Percentiles rank a stretch among this genome's conserved stretches.
phyloP scores from a whole-genome alignment of 192 early-diverging fungal genomes.

The Powellomyces hirtus region DNA sequence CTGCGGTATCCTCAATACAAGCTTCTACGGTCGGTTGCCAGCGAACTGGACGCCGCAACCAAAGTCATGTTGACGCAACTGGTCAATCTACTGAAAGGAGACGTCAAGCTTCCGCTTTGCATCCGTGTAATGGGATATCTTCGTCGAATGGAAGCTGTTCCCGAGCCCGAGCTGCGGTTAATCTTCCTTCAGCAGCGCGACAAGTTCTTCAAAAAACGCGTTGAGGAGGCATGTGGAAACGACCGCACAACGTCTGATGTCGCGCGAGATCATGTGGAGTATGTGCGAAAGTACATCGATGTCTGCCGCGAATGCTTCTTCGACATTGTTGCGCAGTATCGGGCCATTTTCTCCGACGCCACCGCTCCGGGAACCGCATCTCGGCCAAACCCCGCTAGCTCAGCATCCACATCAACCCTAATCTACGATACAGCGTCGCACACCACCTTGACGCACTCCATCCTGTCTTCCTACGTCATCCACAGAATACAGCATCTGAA shows the following conservation, averaged over 20 bases:
- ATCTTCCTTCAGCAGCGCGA: constrained; percentile 72
- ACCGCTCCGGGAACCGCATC: not conserved
- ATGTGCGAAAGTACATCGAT: constrained; percentile 74
- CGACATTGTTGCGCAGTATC: constrained; percentile 80
- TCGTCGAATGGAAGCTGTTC: constrained; percentile 66
- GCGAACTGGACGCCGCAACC: constrained; percentile 54
- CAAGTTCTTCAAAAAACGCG: constrained; percentile 52
- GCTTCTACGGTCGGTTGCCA: constrained; percentile 58
- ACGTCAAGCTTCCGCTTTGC: constrained; percentile 72
- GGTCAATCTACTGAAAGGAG: constrained; percentile 60
- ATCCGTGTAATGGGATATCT: constrained; percentile 78
- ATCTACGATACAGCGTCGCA: constrained; percentile 23
- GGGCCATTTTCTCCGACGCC: constrained; percentile 62
- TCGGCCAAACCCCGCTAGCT: not conserved
- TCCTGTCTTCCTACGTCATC: constrained; percentile 67
- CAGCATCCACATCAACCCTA: constrained; percentile 13
- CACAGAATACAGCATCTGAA: constrained; percentile 46
- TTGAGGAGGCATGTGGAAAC: constrained; percentile 49
- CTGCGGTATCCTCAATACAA: constrained; percentile 56
- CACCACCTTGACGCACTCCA: constrained; percentile 38
- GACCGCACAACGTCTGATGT: not conserved
- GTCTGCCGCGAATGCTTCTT: constrained; percentile 71
- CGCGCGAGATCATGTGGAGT: constrained; percentile 52
- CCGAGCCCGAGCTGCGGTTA: constrained; percentile 70
- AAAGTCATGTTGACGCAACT: constrained; percentile 68